Evolutionary conservation across 139 green algal genomes (phyloP), one percentile per base, ranked within the genome.

Genomic region (Volvox reticuliferus): DNA sequence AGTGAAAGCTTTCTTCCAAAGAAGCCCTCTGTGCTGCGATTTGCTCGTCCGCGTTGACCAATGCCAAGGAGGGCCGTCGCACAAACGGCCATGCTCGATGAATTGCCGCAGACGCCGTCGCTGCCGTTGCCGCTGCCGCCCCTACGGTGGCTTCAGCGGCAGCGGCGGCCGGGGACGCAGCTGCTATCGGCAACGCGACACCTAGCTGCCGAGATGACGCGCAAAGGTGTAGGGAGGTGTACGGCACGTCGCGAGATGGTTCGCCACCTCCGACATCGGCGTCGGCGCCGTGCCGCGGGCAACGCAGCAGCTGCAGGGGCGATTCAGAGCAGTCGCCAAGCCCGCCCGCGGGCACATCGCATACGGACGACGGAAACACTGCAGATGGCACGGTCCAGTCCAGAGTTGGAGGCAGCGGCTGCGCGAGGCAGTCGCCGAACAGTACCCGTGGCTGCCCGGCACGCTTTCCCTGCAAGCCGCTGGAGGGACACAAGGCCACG

Each of bases 1-100:
- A 33, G n/a, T 89, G 83, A 21, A 80, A 44, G 16, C 55, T 88
- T 62, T 79, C 82, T 32, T 80, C 83, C 12, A 80, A 37, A 16
- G 67, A 68, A 17, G 83, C 83, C 2, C 63, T 5, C 28, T n/a
- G 22, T 21, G 44, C 69, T 17, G 28, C 69, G 0, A 82, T 61
- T 19, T 50, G 35, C 14, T 89, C 84, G 0, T 81, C 84, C 65
- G 28, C 14, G 1, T 89, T 14, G 32, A 71, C 28, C 37, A 89
- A 71, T 18, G 85, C 44, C n/a, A 82, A 44, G 28, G 85, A 82
- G 1, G 85, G 17, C 5, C 69, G 37, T 1, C 37, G 68, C 12
- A 32, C 22, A 13, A 24, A 62, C 63, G 65, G 16, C 32, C 35
- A 18, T 20, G 19, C 28, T 67, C 32, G 61, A 0, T 28, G 22